phyloP scores from a whole-genome alignment of 1,284 basidiomycete species.

The Cryptococcus deneoformans region DNA sequence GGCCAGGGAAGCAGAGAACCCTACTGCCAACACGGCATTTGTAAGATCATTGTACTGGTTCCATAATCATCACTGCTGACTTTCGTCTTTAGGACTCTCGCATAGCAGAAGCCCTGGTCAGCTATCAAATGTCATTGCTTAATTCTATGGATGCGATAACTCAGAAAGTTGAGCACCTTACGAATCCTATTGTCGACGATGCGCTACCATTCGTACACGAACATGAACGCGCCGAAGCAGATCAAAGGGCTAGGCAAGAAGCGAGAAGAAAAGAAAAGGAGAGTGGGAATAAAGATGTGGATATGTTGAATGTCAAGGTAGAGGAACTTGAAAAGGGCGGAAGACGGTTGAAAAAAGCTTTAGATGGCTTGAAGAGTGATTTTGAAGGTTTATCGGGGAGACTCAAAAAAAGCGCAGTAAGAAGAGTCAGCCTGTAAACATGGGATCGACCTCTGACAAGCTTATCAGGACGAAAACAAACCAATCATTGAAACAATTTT shows the following conservation, averaged over 20 bases:
- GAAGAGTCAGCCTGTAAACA: neutral
- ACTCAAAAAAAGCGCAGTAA: constrained; percentile 17
- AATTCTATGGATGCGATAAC: constrained; percentile 33
- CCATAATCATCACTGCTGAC: neutral
- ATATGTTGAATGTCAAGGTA: constrained; percentile 16
- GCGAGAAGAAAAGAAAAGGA: constrained; percentile 3
- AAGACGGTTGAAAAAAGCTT: constrained; percentile 15
- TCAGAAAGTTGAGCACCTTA: constrained; percentile 18
- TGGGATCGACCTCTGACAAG: no score
- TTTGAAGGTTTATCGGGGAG: constrained; percentile 15
- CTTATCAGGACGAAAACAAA: constrained; percentile 16
- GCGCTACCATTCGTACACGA: constrained; percentile 6
- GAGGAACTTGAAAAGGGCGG: constrained; percentile 23
- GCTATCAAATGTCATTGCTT: constrained; percentile 47
- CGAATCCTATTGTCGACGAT: constrained; percentile 9
- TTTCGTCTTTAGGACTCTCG: constrained; percentile 29
- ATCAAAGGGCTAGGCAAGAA: neutral
- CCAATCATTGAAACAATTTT: constrained; percentile 19
- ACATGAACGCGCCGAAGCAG: constrained; percentile 8
- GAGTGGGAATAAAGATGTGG: constrained; percentile 21
- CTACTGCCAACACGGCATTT: constrained; percentile 16
- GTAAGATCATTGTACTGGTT: constrained; percentile 9
- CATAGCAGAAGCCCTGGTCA: constrained; percentile 45
- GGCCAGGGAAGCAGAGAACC: constrained; percentile 13
- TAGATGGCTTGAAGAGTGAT: constrained; percentile 23